These are phyloP conservation scores for Sporothrix protearum DNA, from an alignment of 2,329 filamentous ascomycete genomes.

Conservation along the genomic window DNA sequence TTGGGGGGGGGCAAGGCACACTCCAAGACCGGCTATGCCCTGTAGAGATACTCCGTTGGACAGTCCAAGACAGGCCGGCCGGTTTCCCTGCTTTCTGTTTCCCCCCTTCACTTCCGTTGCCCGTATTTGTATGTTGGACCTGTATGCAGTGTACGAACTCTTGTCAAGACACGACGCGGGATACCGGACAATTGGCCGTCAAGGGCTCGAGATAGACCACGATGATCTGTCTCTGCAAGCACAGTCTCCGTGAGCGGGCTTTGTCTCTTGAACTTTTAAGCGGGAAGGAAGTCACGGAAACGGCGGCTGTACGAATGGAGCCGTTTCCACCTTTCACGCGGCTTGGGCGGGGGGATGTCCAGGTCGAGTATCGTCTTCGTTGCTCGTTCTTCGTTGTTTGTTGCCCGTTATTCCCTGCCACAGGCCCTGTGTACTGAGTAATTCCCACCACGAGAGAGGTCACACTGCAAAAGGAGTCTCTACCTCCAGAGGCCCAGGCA, in stretches of 20 bases:
- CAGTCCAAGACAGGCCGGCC: neutral
- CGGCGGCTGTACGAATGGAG: neutral
- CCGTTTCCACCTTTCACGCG: neutral
- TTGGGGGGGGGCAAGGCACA: neutral
- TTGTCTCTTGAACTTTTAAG: too few species aligned
- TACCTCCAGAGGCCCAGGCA: neutral
- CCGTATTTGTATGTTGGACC: neutral
- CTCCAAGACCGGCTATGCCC: conserved; percentile 8
- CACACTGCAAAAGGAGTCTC: neutral
- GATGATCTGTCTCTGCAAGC: neutral
- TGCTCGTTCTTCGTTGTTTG: neutral
- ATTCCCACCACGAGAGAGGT: neutral
- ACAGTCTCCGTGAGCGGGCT: neutral
- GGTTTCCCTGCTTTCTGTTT: neutral
- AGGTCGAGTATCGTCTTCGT: neutral
- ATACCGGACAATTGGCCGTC: neutral
- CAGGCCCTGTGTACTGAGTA: neutral
- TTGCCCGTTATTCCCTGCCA: neutral
- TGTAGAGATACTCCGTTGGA: neutral
- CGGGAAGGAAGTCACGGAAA: neutral
- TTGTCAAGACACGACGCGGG: neutral
- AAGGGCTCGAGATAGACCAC: neutral
- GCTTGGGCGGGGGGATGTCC: neutral
- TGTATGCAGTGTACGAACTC: neutral
- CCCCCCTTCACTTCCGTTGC: neutral